Percentiles rank a stretch among this genome's conserved stretches.
These are phyloP conservation scores for Chaetomiaceae sp. DNA, from an alignment of 2,329 filamentous ascomycete species.

Conservation along the genomic window DNA sequence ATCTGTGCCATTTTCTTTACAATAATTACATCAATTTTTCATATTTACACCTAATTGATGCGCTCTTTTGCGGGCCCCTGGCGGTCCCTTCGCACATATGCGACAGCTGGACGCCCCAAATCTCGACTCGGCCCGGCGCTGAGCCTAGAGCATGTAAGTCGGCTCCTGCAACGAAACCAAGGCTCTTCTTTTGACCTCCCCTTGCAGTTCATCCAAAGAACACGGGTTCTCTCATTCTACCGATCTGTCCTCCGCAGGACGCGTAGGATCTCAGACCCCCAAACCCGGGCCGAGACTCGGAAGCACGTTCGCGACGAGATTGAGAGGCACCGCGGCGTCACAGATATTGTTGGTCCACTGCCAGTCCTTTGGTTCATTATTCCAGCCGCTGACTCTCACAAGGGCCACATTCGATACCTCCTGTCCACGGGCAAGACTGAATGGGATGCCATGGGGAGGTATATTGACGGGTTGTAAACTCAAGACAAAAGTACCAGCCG, in stretches of 20 bases:
- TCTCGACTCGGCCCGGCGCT: constrained; percentile 41
- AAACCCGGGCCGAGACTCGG: constrained; percentile 51
- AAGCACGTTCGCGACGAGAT: constrained; percentile 57
- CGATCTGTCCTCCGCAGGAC: constrained; percentile 53
- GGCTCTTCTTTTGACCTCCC: not conserved
- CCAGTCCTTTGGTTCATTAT: not conserved
- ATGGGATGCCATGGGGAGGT: constrained; percentile 59
- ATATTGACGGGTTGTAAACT: constrained; percentile 44
- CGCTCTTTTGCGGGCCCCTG: constrained; percentile 22
- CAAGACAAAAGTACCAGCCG: not conserved
- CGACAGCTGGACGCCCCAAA: constrained; percentile 33
- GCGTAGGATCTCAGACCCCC: constrained; percentile 45
- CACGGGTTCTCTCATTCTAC: constrained; percentile 52
- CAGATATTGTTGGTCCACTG: constrained; percentile 46
- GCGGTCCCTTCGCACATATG: constrained; percentile 34
- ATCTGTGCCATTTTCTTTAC: not conserved
- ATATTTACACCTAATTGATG: constrained; percentile 19
- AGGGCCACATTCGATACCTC: constrained; percentile 59
- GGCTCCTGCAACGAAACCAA: not conserved
- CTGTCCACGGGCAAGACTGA: constrained; percentile 61
- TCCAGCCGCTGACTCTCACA: not conserved
- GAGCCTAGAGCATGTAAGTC: constrained; percentile 55
- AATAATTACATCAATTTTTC: not conserved
- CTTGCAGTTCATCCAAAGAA: constrained; percentile 54
- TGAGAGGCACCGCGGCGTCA: constrained; percentile 52